These are phyloP conservation scores for Biscutella auriculata DNA, from an alignment of 441 rosid species.

Conservation along the genomic window DNA sequence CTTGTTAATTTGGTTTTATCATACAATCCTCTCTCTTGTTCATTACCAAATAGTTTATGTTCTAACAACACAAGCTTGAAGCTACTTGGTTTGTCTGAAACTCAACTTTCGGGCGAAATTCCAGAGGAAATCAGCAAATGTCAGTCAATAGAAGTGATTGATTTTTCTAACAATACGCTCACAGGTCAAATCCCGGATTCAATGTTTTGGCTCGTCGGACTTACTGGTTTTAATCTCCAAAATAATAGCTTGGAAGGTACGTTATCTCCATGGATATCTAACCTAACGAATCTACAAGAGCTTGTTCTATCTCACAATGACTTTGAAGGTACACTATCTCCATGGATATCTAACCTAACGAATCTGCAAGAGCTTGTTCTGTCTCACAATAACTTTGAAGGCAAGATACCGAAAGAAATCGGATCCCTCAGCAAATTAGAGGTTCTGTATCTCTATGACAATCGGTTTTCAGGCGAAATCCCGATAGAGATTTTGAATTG, in stretches of 20 bases:
- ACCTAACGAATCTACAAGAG: slow-evolving; percentile 43
- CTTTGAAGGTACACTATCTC: slow-evolving; percentile 56
- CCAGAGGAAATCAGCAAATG: slow-evolving; percentile 54
- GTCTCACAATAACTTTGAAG: slow-evolving; percentile 53
- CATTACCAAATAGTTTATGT: slow-evolving; percentile 48
- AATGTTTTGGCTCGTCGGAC: slow-evolving; percentile 42
- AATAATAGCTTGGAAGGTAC: slow-evolving; percentile 60
- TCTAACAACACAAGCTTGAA: slow-evolving; percentile 34
- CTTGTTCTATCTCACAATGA: slow-evolving; percentile 50
- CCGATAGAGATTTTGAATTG: slow-evolving; percentile 75
- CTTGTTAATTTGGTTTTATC: slow-evolving; percentile 42
- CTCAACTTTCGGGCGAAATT: slow-evolving; percentile 54
- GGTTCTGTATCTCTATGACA: slow-evolving; percentile 52
- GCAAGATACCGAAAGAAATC: slow-evolving; percentile 51
- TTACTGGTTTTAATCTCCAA: slow-evolving; percentile 47
- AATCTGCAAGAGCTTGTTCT: slow-evolving; percentile 43
- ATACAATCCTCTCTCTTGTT: slow-evolving; percentile 44
- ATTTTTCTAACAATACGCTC: slow-evolving; percentile 50
- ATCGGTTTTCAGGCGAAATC: slow-evolving; percentile 66
- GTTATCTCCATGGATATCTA: slow-evolving; percentile 57
- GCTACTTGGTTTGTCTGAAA: slow-evolving; percentile 40
- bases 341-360: slow-evolving; percentile 56
- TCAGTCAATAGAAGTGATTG: slow-evolving; percentile 41
- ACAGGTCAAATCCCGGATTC: slow-evolving; percentile 45
- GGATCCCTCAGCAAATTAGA: slow-evolving; percentile 50